Base-by-base conservation (phyloP, 148 eudicot genomes). In the Pharnaceum exiguum region DNA sequence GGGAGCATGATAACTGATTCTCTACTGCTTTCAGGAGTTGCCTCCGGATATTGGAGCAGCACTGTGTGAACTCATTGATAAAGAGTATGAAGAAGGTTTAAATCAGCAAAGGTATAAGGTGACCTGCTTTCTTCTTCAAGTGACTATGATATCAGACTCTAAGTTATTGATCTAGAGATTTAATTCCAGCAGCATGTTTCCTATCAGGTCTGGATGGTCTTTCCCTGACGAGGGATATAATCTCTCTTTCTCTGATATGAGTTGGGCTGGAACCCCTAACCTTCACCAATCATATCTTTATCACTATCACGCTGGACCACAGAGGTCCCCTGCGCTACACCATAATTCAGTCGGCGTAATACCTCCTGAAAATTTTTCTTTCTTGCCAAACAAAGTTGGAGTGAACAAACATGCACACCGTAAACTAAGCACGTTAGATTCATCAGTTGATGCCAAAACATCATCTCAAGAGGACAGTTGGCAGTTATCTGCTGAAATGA, bases 11-110 rank as follows among this genome's bases (percentile, higher is more conserved):
- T 44, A 29, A 48, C 29, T 27, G 35, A 58, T 57, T 36, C 49
- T 68, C 66, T 43, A 47, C 57, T 54, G 10, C 33, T 79, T 19
- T 73, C 80, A 88, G 96, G 96, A 88, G 71, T 71, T 88, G 51
- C 69, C 96, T 60, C 75, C 66, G 56, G 91, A 88, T 51, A 80
- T 88, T 50, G 96, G 96, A 52, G 91, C 73, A 70, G 87, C 82
- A 69, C 86, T 88, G 58, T 82, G 96, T 78, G 80, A 79, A 42
- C 91, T 88, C 26, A 78, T 88, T 71, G 96, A 84, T 77, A 72
- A 67, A 67, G 76, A 76, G 54, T 52, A 48, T 61, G 86, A 72
- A 71, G 68, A 59, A 47, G 77, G 72, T 58, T 55, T 50, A 18
- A 67, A 70, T 54, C 17, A 68, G 59, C 59, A 48, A 49, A 87